phyloP scores from a whole-genome alignment of 805 yeast species.

The Saccharomycopsis selenospora region DNA sequence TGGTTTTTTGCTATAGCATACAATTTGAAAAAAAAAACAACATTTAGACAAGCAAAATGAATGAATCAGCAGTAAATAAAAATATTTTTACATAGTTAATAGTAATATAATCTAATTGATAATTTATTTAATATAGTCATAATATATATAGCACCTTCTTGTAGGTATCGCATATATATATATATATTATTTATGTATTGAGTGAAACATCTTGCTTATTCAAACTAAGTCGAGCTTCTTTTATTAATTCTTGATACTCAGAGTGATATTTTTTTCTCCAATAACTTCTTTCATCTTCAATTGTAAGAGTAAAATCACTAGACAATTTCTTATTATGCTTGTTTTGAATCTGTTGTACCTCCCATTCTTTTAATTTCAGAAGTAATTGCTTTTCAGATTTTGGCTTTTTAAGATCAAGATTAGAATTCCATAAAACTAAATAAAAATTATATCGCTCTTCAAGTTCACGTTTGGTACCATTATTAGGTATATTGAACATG shows the following conservation, averaged over 20 bases:
- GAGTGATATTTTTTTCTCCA: constrained; percentile 14
- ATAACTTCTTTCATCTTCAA: not conserved
- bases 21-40: no score
- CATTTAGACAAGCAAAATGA: no score
- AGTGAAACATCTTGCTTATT: no score
- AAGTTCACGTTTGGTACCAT: constrained; percentile 1
- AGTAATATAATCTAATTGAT: no score
- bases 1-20: no score
- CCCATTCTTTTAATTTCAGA: constrained; percentile 16
- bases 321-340: constrained; percentile 12
- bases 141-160: no score
- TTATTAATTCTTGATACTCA: constrained; percentile 11
- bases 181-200: no score
- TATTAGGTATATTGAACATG: constrained; percentile 5
- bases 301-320: constrained; percentile 2
- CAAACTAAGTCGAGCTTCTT: constrained; percentile 4
- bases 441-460: constrained; percentile 15
- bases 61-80: no score
- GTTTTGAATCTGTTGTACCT: constrained; percentile 8
- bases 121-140: no score
- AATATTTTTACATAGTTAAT: no score
- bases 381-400: constrained; percentile 3
- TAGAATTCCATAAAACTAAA: constrained; percentile 15
- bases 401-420: constrained; percentile 16
- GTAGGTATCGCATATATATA: no score